Base-by-base conservation (phyloP, 73 alveolate species). In the Diophrys sp. region DNA sequence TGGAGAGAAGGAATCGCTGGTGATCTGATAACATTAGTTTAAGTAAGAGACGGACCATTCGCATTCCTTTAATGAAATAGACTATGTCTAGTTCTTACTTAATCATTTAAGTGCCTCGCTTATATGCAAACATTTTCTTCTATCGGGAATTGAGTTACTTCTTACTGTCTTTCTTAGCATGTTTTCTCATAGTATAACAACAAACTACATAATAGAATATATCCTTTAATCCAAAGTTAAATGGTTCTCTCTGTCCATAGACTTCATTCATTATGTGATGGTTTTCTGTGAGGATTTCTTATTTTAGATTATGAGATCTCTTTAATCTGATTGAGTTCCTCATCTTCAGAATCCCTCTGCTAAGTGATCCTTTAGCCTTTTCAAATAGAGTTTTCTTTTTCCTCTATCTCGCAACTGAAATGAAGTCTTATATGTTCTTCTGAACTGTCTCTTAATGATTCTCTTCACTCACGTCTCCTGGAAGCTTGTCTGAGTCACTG, bases 21-120 rank as follows among this genome's bases (percentile, higher is more conserved):
- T 68, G 75, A 28, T 68, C 75, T 5, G 2, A 2, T 2, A 68
- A 68, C 24, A 68, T n/a, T 25, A 68, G 25, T 68, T 28, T 68
- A 18, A 68, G 34, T 2, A 68, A 11, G 24, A 68, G 25, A n/a
- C 31, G 25, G 26, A 68, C 29, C 26, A 31, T 5, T 29, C 75
- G 1, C 26, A 26, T 1, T 2, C 54, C 31, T 31, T 68, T 68
- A 25, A 68, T 25, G 24, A 68, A 23, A 1, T 24, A 2, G 55
- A 68, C 54, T 1, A 68, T 31, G 29, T 68, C 75, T 29, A 28
- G 5, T 31, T 68, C 75, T 28, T 68, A 28, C 18, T 18, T 5
- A 44, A 44, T 44, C 62, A 44, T 44, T 44, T 44, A 44, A 11
- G 18, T 44, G 62, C 62, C 62, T 44, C 62, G 5, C 18, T 44